These are phyloP conservation scores for Acephala macrosclerotiorum DNA, from an alignment of 2,329 filamentous ascomycete genomes.

Conservation along the genomic window DNA sequence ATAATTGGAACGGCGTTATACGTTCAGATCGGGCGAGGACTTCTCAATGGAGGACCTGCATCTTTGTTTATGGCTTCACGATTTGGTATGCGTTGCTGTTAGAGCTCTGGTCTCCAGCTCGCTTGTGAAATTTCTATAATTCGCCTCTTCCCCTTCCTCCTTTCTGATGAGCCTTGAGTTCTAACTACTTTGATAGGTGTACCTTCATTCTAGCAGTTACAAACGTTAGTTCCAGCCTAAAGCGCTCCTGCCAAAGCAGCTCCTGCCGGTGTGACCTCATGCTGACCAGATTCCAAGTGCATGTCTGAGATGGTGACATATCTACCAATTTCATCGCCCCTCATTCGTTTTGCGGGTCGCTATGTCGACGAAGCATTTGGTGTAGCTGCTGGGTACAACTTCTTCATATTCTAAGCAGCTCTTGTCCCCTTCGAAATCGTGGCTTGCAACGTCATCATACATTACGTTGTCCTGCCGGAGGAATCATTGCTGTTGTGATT, in stretches of 20 bases:
- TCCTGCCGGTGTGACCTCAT: slow-evolving; percentile 28
- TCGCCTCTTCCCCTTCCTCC: background rate
- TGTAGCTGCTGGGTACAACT: slow-evolving; percentile 77
- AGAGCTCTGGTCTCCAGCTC: background rate
- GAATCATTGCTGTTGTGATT: slow-evolving; percentile 62
- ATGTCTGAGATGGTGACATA: slow-evolving; percentile 81
- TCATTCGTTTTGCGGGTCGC: slow-evolving; percentile 78
- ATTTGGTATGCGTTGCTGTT: slow-evolving; percentile 55
- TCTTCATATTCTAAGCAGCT: slow-evolving; percentile 74
- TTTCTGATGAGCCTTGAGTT: slow-evolving; percentile 41
- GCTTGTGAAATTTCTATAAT: background rate
- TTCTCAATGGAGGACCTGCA: slow-evolving; percentile 65
- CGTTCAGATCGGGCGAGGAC: slow-evolving; percentile 61
- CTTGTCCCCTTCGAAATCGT: slow-evolving; percentile 48
- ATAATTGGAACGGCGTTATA: slow-evolving; percentile 67
- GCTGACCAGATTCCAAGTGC: slow-evolving; percentile 32
- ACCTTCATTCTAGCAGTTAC: slow-evolving; percentile 67
- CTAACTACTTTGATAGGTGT: slow-evolving; percentile 54
- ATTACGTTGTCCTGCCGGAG: slow-evolving; percentile 49
- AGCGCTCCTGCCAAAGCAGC: slow-evolving; percentile 44
- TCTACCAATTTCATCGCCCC: slow-evolving; percentile 78
- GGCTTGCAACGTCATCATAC: slow-evolving; percentile 51
- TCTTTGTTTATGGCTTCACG: slow-evolving; percentile 63
- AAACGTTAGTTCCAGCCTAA: slow-evolving; percentile 51
- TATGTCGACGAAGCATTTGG: slow-evolving; percentile 80